Conservation (phyloP, 768 basidiomycete species). For the Paxillus ammoniavirescens region DNA sequence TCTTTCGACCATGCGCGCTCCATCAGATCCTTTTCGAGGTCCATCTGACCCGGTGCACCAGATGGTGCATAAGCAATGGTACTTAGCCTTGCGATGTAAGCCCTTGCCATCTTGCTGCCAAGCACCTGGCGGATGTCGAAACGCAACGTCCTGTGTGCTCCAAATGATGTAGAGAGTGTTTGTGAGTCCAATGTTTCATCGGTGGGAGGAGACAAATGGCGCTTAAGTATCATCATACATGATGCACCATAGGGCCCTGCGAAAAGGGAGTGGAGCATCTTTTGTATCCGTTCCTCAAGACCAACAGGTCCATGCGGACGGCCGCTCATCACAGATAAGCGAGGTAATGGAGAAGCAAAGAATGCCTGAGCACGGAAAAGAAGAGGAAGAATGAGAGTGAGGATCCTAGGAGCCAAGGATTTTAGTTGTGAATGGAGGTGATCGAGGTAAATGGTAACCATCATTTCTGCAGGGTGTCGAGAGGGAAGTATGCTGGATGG, state of each 20-base stretch:
- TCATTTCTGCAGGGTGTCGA: constrained; percentile 62
- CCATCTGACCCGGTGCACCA: constrained; percentile 58
- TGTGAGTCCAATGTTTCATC: constrained; percentile 24
- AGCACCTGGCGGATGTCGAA: constrained; percentile 62
- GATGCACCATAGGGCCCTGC: constrained; percentile 63
- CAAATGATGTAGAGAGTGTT: constrained; percentile 43
- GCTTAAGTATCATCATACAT: constrained; percentile 63
- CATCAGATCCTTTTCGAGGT: constrained; percentile 62
- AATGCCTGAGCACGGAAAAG: constrained; percentile 71
- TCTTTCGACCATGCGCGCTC: constrained; percentile 74
- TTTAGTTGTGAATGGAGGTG: constrained; percentile 64
- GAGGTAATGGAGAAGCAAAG: constrained; percentile 65
- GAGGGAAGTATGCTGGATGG: constrained; percentile 28
- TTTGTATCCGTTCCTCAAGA: constrained; percentile 56
- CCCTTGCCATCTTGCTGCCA: constrained; percentile 59
- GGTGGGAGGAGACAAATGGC: constrained; percentile 52
- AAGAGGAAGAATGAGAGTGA: constrained; percentile 60
- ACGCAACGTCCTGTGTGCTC: constrained; percentile 62
- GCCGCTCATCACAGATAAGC: constrained; percentile 53
- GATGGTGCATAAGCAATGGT: constrained; percentile 55
- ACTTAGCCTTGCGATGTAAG: constrained; percentile 57
- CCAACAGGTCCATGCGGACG: constrained; percentile 29
- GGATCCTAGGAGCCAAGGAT: constrained; percentile 51
- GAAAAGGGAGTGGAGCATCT: constrained; percentile 55
- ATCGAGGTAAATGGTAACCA: constrained; percentile 59